These are phyloP conservation scores for Tricholoma bakamatsutake DNA, from an alignment of 768 basidiomycete species.

Conservation along the genomic window DNA sequence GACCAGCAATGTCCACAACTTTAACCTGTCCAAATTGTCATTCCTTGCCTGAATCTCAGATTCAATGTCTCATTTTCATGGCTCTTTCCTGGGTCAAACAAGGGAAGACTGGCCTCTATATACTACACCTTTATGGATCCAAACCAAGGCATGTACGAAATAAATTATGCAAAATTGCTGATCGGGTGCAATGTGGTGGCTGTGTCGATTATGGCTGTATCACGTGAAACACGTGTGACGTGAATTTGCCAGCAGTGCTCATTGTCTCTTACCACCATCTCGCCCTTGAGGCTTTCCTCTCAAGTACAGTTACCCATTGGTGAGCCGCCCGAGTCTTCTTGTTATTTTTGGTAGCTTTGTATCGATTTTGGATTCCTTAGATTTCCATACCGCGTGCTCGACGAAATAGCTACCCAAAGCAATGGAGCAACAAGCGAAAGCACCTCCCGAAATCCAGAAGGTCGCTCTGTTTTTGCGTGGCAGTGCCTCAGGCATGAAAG, in stretches of 20 bases:
- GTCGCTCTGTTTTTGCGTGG: conserved; percentile 86
- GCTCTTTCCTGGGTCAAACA: too few species aligned
- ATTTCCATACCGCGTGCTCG: conserved; percentile 2
- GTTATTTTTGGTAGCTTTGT: not conserved
- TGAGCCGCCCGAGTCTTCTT: not conserved
- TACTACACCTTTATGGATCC: too few species aligned
- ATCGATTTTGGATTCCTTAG: not conserved
- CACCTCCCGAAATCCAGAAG: conserved; percentile 73
- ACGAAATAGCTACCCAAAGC: conserved; percentile 18
- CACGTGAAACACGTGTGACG: not conserved
- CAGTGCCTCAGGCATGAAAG: conserved; percentile 82
- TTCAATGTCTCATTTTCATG: too few species aligned
- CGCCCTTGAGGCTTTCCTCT: not conserved
- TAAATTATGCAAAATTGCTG: too few species aligned
- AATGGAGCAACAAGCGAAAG: conserved; percentile 74
- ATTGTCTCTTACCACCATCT: not conserved
- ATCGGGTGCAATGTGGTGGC: not conserved
- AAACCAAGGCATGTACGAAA: too few species aligned
- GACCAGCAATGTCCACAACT: too few species aligned
- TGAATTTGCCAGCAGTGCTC: not conserved
- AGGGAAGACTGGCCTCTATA: too few species aligned
- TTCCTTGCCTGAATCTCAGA: too few species aligned
- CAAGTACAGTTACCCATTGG: not conserved
- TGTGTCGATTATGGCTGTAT: too few species aligned
- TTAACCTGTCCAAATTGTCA: too few species aligned